A percentile compares a stretch with the other conserved stretches of the same genome.
Evolutionary conservation across 148 eudicot genomes (phyloP).

Genomic region (Bassia scoparia): DNA sequence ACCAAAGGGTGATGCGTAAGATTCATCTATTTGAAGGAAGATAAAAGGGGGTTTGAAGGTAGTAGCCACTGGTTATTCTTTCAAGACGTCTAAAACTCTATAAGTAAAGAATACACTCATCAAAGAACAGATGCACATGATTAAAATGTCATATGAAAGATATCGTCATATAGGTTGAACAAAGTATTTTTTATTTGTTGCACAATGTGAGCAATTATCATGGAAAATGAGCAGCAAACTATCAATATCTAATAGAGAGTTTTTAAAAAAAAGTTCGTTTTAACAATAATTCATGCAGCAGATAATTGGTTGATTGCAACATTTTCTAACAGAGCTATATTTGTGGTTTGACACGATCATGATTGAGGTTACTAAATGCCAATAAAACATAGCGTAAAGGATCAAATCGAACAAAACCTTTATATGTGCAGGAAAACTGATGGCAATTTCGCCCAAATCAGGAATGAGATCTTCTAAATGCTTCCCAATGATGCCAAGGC

Average conservation of each 20-base stretch:
- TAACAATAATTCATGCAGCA: background rate
- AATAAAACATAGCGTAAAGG: background rate
- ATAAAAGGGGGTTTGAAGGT: background rate
- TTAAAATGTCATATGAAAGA: no score
- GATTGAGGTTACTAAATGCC: no score
- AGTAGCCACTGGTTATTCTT: background rate
- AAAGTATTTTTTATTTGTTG: no score
- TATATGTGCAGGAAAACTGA: slow-evolving; percentile 58
- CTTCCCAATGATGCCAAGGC: slow-evolving; percentile 66
- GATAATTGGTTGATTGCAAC: background rate
- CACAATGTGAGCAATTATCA: no score
- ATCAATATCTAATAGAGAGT: background rate
- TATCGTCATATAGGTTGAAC: no score
- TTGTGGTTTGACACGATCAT: no score
- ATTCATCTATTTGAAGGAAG: background rate
- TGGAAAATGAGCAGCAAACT: background rate
- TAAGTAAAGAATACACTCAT: background rate
- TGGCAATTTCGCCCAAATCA: slow-evolving; percentile 56
- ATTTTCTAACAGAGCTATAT: background rate
- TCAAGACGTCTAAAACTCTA: background rate
- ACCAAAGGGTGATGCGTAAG: background rate
- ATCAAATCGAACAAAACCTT: slow-evolving; percentile 41
- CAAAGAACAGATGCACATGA: background rate
- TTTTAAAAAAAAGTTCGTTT: no score
- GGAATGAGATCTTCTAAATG: slow-evolving; percentile 79